Conservation (phyloP, 1,284 basidiomycete species). For the Tetrapyrgos nigripes region DNA sequence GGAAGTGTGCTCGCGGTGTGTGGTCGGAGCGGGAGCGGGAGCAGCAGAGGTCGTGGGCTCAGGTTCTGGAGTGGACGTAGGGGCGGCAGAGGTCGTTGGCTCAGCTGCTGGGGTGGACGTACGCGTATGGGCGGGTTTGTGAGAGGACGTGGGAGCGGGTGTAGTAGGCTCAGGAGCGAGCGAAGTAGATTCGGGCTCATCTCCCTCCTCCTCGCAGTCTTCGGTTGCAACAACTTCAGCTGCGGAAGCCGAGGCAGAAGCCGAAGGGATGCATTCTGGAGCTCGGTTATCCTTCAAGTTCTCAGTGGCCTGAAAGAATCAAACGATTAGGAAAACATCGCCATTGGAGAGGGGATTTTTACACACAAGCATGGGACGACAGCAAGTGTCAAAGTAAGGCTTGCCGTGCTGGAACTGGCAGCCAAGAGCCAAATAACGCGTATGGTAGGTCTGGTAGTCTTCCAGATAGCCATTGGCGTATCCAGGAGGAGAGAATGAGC, state of each 20-base stretch:
- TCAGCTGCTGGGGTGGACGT: slow-evolving; percentile 14
- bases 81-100: slow-evolving; percentile 21
- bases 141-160: slow-evolving; percentile 7
- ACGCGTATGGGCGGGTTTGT: slow-evolving; percentile 21
- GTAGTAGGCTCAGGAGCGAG: slow-evolving; percentile 5
- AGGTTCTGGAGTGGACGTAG: slow-evolving; percentile 13
- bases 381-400: slow-evolving; percentile 67
- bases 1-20: slow-evolving; percentile 13
- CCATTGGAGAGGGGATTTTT: not conserved
- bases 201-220: slow-evolving; percentile 37
- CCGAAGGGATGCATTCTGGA: slow-evolving; percentile 55
- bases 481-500: slow-evolving; percentile 46
- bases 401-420: slow-evolving; percentile 60
- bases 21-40: slow-evolving; percentile 9
- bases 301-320: slow-evolving; percentile 47
- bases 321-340: slow-evolving; percentile 1
- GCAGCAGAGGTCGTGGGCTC: slow-evolving; percentile 5
- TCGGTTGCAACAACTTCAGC: slow-evolving; percentile 34
- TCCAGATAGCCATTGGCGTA: slow-evolving; percentile 53
- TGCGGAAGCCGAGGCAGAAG: slow-evolving; percentile 24
- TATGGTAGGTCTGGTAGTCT: slow-evolving; percentile 71
- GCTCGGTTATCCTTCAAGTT: slow-evolving; percentile 52
- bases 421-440: slow-evolving; percentile 63
- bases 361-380: slow-evolving; percentile 56
- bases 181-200: slow-evolving; percentile 27